A percentile compares a stretch with the other conserved stretches of the same genome.
Conservation (phyloP, 2,329 filamentous ascomycete genomes). For the Colletotrichum acutatum region DNA sequence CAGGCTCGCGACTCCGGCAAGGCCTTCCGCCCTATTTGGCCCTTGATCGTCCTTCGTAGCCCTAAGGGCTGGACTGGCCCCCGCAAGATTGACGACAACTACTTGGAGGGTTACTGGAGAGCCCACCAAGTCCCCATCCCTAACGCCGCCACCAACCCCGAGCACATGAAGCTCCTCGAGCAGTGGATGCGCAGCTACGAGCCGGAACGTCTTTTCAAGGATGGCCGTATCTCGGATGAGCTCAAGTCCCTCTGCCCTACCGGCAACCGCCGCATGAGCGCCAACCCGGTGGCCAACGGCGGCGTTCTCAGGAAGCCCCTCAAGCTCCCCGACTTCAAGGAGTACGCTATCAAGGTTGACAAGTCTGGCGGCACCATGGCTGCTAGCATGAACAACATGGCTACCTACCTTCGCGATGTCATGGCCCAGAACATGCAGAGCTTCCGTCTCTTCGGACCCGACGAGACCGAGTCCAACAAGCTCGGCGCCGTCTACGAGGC, state of each 20-base stretch:
- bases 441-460: conserved; percentile 82
- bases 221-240: conserved; percentile 71
- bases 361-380: conserved; percentile 66
- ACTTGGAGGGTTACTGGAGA: conserved; percentile 81
- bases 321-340: conserved; percentile 74
- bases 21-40: conserved; percentile 78
- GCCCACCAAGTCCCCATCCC: conserved; percentile 82
- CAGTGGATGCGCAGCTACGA: conserved; percentile 82
- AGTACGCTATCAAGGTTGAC: conserved; percentile 73
- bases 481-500: conserved; percentile 76
- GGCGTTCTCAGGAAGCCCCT: conserved; percentile 75
- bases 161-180: conserved; percentile 76
- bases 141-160: conserved; percentile 72
- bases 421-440: conserved; percentile 71
- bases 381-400: conserved; percentile 78
- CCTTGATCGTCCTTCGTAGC: conserved; percentile 81
- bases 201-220: conserved; percentile 76
- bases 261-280: conserved; percentile 78
- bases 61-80: conserved; percentile 86
- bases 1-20: conserved; percentile 77
- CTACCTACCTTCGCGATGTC: conserved; percentile 74
- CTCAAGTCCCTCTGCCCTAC: conserved; percentile 73
- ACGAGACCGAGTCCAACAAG: conserved; percentile 87
- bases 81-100: conserved; percentile 76
- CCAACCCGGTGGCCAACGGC: conserved; percentile 80